phyloP scores from a whole-genome alignment of 805 yeast genomes.

The Kluyveromyces dobzhanskii region DNA sequence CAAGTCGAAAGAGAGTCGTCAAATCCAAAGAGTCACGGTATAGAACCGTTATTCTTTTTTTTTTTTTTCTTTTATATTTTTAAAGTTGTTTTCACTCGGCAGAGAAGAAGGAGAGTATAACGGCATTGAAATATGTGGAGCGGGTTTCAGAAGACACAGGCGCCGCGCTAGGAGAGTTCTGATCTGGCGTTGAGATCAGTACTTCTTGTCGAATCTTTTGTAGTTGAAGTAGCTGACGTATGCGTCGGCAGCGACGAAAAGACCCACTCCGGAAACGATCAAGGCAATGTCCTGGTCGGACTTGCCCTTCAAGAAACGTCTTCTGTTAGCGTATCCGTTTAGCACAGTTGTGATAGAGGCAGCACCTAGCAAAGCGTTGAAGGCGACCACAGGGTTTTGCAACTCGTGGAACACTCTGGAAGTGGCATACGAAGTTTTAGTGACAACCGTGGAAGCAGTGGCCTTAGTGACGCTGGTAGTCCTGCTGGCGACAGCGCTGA shows the following conservation, averaged over 20 bases:
- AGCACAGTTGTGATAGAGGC: slow-evolving; percentile 42
- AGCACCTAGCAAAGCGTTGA: slow-evolving; percentile 43
- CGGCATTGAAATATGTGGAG: no score
- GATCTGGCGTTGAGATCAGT: neutral
- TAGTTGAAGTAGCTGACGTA: slow-evolving; percentile 45
- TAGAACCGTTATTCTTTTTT: no score
- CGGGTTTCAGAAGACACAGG: no score
- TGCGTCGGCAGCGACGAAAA: slow-evolving; percentile 47
- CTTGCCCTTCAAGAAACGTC: slow-evolving; percentile 35
- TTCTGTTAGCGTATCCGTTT: slow-evolving; percentile 40
- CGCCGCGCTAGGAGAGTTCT: no score
- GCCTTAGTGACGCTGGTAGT: slow-evolving; percentile 10
- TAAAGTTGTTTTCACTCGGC: no score
- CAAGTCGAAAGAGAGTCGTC: no score
- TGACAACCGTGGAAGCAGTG: slow-evolving; percentile 13
- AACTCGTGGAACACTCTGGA: slow-evolving; percentile 32
- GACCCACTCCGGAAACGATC: slow-evolving; percentile 45
- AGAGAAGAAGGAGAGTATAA: no score
- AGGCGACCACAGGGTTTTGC: slow-evolving; percentile 53
- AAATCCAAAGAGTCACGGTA: no score
- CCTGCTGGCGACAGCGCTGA: slow-evolving; percentile 11
- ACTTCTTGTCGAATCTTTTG: slow-evolving; percentile 43
- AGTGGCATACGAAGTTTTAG: slow-evolving; percentile 6
- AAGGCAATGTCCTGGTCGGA: slow-evolving; percentile 40
- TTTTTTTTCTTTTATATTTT: no score